A percentile compares a stretch with the other conserved stretches of the same genome.
These are phyloP conservation scores for Syzygium jambos DNA, from an alignment of 345 rosid species.

Conservation along the genomic window DNA sequence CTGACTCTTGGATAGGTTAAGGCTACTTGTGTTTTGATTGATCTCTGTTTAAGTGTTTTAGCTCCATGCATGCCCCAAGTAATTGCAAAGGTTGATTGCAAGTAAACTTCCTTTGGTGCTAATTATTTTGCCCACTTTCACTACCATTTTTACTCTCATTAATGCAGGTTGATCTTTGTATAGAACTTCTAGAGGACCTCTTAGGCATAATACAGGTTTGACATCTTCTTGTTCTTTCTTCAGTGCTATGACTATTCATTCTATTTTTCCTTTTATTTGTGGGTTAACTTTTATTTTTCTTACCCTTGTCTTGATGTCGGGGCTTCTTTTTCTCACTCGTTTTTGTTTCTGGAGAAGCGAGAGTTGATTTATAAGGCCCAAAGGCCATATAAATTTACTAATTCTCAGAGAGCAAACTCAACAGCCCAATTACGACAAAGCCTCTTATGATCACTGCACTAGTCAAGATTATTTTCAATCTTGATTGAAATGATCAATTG, in stretches of 20 bases:
- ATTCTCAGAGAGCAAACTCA: not conserved
- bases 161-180: constrained; percentile 55
- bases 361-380: not conserved
- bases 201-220: constrained; percentile 69
- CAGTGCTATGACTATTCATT: not conserved
- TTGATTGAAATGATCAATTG: not conserved
- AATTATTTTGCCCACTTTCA: not conserved
- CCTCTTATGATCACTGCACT: not conserved
- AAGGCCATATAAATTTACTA: not conserved
- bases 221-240: not conserved
- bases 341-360: not conserved
- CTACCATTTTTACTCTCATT: constrained; percentile 2
- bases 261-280: not conserved
- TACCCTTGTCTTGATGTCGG: not conserved
- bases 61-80: constrained; percentile 75
- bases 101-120: not conserved
- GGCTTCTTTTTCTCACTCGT: not conserved
- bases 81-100: constrained; percentile 58
- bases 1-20: constrained; percentile 42
- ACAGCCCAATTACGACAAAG: not conserved
- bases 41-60: constrained; percentile 61
- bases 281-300: not conserved
- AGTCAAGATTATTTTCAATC: not conserved
- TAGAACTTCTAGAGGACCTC: constrained; percentile 78
- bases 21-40: constrained; percentile 74